Evolutionary conservation across 495 filamentous ascomycete species (phyloP), one percentile per base, ranked within the genome.

Genomic region (Viridothelium virens): DNA sequence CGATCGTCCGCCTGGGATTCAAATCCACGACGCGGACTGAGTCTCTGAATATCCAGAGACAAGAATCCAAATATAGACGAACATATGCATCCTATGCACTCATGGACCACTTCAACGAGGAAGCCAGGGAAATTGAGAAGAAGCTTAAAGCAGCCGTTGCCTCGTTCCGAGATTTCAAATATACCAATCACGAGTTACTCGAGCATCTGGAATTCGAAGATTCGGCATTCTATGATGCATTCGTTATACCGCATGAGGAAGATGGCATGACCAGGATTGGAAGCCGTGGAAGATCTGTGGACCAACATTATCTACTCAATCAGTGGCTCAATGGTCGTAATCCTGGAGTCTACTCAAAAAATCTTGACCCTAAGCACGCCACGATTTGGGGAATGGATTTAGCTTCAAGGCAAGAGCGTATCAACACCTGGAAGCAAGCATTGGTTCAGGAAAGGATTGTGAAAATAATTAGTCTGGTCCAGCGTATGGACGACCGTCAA

Each of bases 1-100:
- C 67, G 0, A 88, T 93, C 61, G 82, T 93, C 0, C 82, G 91
- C 3, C 75, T 95, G 0, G 91, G 91, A 0, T 78, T 80, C 0
- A 91, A 89, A 70, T 86, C 79, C 14, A 86, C 82, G 0, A 7
- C 67, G 0, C 68, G 78, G 61, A 89, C 85, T 0, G 65, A 74
- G 25, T 70, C 71, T 0, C 75, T 91, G 1, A 73, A 66, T 2
- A 69, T 90, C 0, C 77, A 64, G 0, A 75, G 80, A 38, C 86
- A 89, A 67, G 65, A 50, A 1, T 62, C 63, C 56, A 53, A 50
- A 16, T 76, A 70, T 59, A 70, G 62, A 14, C 75, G 70, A 2
- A 69, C 74, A 3, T 64, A 61, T 16, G 63, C 72, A 1, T 71
- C 75, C 0, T 83, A 79, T 73, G 63, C 70, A 1, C 67, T 78